Evolutionary conservation across 495 filamentous ascomycete genomes (phyloP), one percentile per base, ranked within the genome.

Genomic region (Choiromyces venosus): DNA sequence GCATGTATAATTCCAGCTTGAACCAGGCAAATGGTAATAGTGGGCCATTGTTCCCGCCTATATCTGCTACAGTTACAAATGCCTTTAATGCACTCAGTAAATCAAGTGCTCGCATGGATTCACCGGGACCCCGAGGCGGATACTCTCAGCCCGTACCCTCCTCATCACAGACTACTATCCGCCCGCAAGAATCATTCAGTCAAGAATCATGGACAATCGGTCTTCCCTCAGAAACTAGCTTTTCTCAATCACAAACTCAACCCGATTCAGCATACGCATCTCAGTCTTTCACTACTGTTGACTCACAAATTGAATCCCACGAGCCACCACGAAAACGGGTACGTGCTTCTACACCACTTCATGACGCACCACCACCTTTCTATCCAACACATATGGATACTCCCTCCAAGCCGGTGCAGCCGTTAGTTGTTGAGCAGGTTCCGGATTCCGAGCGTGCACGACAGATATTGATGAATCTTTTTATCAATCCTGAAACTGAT

Each of bases 71-170:
- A 1, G 92, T 96, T 7, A 94, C 93, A 1, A 93, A 91, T 77
- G 95, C 94, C 8, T 90, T 98, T 71, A 93, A 92, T 78, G 94
- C 94, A 37, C 94, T 99, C 82, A 97, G 91, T 86, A 97, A 97
- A 83, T 75, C 79, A 33, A 74, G 73, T 35, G 93, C 95, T 40
- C 87, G 94, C 1, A 91, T 97, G 81, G 94, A 97, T 81, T 96
- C 94, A 7, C 93, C 93, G 25, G 90, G 86, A 19, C 91, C 90
- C 16, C 85, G 91, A 18, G 69, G 74, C 33, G 75, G 66, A 64
- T 73, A 69, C 64, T 70, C 75, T 29, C 75, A 83, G 82, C 40
- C 88, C 82, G 76, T 88, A 83, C 70, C 65, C 68, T 25, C 71
- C 37, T 66, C 70, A 36, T 73, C 78, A 35, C 75, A 79, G 71